Conservation (phyloP, 169 alveolate genomes). For the Eimeria brunetti region DNA sequence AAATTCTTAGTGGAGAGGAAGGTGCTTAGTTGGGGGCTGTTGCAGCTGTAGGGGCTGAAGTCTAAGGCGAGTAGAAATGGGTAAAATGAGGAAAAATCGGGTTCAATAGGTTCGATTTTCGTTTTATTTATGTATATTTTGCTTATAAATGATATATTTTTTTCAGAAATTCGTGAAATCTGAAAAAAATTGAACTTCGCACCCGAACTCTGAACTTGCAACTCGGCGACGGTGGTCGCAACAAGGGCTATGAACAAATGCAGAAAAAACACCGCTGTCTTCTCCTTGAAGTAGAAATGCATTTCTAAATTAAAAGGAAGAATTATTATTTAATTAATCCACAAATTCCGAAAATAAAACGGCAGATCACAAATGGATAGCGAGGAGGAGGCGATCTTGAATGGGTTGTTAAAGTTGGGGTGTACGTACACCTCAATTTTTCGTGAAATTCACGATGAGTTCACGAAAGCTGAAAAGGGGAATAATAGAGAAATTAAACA, state of each 20-base stretch:
- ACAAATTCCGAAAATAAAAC: neutral
- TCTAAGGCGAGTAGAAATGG: neutral
- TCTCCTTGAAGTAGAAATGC: neutral
- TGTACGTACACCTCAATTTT: conserved; percentile 2
- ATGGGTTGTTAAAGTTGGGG: neutral
- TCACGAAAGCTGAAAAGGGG: neutral
- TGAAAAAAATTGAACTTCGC: neutral
- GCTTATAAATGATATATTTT: neutral
- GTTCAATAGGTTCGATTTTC: too few relatives aligned
- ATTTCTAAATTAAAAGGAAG: neutral
- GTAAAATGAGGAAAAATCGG: too few relatives aligned
- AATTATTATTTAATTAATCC: neutral
- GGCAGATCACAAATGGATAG: neutral
- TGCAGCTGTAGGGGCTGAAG: conserved; percentile 43
- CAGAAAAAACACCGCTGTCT: neutral
- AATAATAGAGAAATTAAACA: neutral
- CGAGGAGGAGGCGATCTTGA: neutral
- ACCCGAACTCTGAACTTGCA: conserved; percentile 42
- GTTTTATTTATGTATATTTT: neutral
- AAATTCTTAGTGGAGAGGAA: conserved; percentile 45
- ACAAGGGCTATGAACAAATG: neutral
- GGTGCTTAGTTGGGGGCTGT: neutral
- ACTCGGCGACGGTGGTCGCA: neutral
- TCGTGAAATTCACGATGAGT: neutral
- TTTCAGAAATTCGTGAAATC: neutral